phyloP scores from a whole-genome alignment of 305 asterid genomes.

The Fraxinus latifolia region DNA sequence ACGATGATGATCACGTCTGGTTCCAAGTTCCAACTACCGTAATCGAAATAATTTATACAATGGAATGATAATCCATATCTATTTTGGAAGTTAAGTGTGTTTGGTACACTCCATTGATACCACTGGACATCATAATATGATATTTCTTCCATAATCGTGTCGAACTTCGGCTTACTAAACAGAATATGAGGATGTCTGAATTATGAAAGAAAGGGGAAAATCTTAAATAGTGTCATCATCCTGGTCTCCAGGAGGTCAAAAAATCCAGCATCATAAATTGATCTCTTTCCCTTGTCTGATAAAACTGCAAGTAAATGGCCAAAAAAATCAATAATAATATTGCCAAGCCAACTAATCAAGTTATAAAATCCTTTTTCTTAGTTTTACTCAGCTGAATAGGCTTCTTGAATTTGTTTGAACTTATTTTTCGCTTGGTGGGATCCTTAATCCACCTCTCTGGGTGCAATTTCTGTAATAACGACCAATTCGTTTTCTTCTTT shows the following conservation, averaged over 20 bases:
- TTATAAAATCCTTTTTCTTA: background rate
- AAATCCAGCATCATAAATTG: slow-evolving; percentile 27
- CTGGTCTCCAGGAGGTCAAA: slow-evolving; percentile 19
- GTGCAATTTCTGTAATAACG: slow-evolving; percentile 31
- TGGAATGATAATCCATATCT: background rate
- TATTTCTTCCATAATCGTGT: background rate
- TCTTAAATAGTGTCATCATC: slow-evolving; percentile 9
- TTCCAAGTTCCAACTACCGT: background rate
- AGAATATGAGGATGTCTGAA: background rate
- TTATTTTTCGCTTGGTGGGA: slow-evolving; percentile 26
- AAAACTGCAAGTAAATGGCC: slow-evolving; percentile 20
- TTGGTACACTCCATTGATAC: background rate
- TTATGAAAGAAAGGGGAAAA: background rate
- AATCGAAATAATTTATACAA: slow-evolving; percentile 27
- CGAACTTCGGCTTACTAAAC: background rate
- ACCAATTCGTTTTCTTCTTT: background rate
- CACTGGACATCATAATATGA: background rate
- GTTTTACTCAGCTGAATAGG: slow-evolving; percentile 24
- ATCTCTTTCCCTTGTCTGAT: slow-evolving; percentile 31
- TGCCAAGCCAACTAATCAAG: background rate
- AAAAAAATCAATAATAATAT: background rate
- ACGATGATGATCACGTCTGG: background rate
- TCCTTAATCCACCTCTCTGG: slow-evolving; percentile 34
- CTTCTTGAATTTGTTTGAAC: slow-evolving; percentile 35
- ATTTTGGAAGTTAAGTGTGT: background rate